Evolutionary conservation across 352 stramenopile species (phyloP).

Genomic region (Pythium phragmiticola): DNA sequence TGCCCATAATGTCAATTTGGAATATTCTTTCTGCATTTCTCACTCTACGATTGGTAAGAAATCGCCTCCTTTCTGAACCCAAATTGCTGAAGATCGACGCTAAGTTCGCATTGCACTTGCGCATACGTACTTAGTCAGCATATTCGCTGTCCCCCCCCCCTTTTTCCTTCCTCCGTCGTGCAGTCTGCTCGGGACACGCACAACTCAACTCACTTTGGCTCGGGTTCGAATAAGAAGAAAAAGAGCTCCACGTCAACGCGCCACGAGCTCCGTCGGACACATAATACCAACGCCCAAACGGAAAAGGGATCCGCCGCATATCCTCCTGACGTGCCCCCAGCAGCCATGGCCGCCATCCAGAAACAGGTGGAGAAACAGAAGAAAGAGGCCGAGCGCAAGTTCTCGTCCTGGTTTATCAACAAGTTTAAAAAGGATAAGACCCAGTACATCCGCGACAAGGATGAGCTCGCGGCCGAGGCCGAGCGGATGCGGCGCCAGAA

Average conservation of each 20-base stretch:
- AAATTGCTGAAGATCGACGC: not conserved
- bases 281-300: no score
- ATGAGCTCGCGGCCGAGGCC: conserved; percentile 45
- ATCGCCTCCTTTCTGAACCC: not conserved
- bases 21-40: conserved; percentile 13
- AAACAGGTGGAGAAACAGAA: conserved; percentile 61
- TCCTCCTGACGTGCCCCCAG: not conserved
- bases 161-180: conserved; percentile 14
- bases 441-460: conserved; percentile 54
- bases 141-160: conserved; percentile 7
- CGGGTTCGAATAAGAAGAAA: conserved; percentile 27
- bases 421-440: conserved; percentile 67
- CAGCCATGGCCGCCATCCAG: conserved; percentile 29
- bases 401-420: conserved; percentile 68
- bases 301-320: not conserved
- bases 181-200: conserved; percentile 15
- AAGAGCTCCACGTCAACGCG: not conserved
- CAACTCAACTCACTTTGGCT: conserved; percentile 17
- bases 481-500: conserved; percentile 36
- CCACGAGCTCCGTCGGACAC: not conserved
- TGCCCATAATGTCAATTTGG: conserved; percentile 25
- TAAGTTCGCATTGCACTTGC: conserved; percentile 28
- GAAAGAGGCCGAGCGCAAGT: conserved; percentile 53
- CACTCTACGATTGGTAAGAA: conserved; percentile 6
- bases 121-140: conserved; percentile 22